These are phyloP conservation scores for Diaporthe vaccinii DNA, from an alignment of 2,329 filamentous ascomycete genomes.

Conservation along the genomic window DNA sequence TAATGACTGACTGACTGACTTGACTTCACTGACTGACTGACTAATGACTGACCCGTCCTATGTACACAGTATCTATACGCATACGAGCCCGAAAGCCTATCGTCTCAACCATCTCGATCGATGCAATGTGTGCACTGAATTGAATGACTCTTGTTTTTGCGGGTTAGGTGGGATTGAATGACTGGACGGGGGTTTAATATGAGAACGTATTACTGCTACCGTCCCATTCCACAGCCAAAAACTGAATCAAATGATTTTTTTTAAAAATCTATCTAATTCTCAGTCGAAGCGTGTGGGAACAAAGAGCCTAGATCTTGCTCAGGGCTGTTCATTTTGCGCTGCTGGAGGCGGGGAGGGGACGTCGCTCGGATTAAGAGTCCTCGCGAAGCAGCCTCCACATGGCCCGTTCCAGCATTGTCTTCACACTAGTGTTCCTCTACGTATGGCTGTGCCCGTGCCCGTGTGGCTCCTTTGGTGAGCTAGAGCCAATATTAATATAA, in stretches of 20 bases:
- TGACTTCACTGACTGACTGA: background rate
- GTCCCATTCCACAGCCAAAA: background rate
- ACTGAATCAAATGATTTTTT: background rate
- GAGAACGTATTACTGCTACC: background rate
- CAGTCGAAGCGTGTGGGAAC: background rate
- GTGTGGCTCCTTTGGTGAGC: background rate
- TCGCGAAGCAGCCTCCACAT: conserved; percentile 7
- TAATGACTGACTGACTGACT: background rate
- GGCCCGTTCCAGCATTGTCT: background rate
- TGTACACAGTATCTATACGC: background rate
- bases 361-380: conserved; percentile 9
- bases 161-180: background rate
- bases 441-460: background rate
- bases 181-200: background rate
- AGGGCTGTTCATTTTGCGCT: conserved; percentile 11
- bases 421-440: background rate
- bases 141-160: background rate
- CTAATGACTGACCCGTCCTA: background rate
- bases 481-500: conserved; percentile 23
- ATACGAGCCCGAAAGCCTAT: conserved; percentile 8
- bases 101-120: background rate
- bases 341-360: background rate
- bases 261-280: background rate
- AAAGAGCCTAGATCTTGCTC: background rate
- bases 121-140: background rate